Evolutionary conservation across 129 eudicot species (phyloP), one percentile per base, ranked within the genome.

Genomic region (Tagetes patula): DNA sequence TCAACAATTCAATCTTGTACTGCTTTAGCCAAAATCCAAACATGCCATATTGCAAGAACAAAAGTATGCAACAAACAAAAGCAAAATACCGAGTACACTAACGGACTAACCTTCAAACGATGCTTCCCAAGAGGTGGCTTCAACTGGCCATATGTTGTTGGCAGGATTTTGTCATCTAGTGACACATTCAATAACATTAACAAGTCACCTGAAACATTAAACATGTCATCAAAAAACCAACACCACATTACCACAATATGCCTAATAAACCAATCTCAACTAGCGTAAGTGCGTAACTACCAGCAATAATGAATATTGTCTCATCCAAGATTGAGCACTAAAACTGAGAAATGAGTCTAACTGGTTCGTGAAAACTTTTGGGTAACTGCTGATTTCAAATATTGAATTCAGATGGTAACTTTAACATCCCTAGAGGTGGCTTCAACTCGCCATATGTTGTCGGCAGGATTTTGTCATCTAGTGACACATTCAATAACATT

Each of bases 51-150:
- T 37, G 4, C 27, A 60, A 36, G 8, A 60, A 11, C 6, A 27
- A 36, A 36, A 34, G 11, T 5, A 60, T 11, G 66, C 27, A 60
- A 36, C 66, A 60, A 12, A 60, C 12, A 11, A 34, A 60, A 34
- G 66, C 65, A 59, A 0, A 36, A 55, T 6, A 58, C 8, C 32
- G 64, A 33, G 20, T 33, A 33, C 9, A 9, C 78, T 34, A 78
- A 92, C 98, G 10, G 10, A 9, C 78, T 34, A 78, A 92, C 98
- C 98, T 92, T 92, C 36, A 92, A 76, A 8, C 98, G 98, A 78
- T 89, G 89, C 78, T 92, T 89, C 32, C 98, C 98, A 14, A 92
- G 91, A 75, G 98, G 98, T 60, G 98, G 98, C 74, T 85, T 85
- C 73, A 92, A 50, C 75, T 92, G 94, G 67, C 98, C 98, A 84